Evolutionary conservation across 2,329 filamentous ascomycete genomes (phyloP), one percentile per base, ranked within the genome.

Genomic region (Penicillium sclerotiorum): DNA sequence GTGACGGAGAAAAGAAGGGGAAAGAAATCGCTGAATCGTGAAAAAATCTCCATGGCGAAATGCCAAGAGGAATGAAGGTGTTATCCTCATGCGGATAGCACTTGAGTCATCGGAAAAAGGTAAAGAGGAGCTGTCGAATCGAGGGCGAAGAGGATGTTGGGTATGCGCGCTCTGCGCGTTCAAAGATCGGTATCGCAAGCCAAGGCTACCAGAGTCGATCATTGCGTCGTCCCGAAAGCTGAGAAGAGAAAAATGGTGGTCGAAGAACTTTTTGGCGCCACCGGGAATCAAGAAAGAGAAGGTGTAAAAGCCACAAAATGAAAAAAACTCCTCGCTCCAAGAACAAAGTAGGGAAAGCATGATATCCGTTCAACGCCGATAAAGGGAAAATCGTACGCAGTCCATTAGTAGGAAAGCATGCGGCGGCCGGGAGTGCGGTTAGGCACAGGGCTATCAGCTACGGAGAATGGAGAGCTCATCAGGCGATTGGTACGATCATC

Each of bases 371-470:
- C 51, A 18, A 49, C 51, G 49, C 53, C 57, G 25, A 8, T 15
- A 48, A 40, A 41, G 36, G 25, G 45, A 46, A 59, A 52, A 18
- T 33, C 17, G 18, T 32, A 33, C 25, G 35, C 23, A n/a, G 28
- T 35, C 40, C 13, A 8, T 64, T 60, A 74, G 49, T 74, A 74
- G 17, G 71, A 73, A 47, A 74, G 70, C 72, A 74, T 74, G 18
- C 72, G 71, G 28, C 72, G 71, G n/a, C 70, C 71, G n/a, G 70
- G 56, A 9, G 64, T 58, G 23, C 71, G 71, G 17, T 60, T 57
- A 13, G 67, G 63, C n/a, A 65, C 65, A 23, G 67, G 64, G 41
- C 64, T 67, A 37, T 65, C 65, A 21, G 59, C 63, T n/a, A n/a
- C n/a, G n/a, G n/a, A n/a, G 46, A 73, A 70, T 4, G 71, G 70